These are phyloP conservation scores for Beauveria pseudobassiana DNA, from an alignment of 2,329 filamentous ascomycete genomes.

Conservation along the genomic window DNA sequence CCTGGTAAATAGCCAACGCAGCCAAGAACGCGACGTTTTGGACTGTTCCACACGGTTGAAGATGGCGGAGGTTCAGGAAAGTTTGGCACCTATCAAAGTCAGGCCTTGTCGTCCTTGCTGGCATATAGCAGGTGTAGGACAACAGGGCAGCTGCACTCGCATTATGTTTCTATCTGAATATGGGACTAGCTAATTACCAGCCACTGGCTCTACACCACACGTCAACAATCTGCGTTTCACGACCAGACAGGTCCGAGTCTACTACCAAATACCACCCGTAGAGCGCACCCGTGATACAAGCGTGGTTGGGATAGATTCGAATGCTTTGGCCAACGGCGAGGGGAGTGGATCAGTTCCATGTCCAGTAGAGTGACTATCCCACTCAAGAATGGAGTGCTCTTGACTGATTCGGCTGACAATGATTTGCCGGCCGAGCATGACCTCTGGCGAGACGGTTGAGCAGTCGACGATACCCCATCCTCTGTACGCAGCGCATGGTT, in stretches of 20 bases:
- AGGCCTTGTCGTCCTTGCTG: conserved; percentile 3
- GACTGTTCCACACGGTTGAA: conserved; percentile 13
- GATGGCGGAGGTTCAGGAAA: conserved; percentile 13
- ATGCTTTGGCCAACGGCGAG: conserved; percentile 36
- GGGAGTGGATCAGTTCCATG: conserved; percentile 17
- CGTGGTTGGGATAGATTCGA: conserved; percentile 55
- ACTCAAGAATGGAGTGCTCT: conserved; percentile 54
- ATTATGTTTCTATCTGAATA: not conserved
- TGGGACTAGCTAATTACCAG: conserved; percentile 22
- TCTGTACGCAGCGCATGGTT: conserved; percentile 51
- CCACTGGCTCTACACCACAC: conserved; percentile 54
- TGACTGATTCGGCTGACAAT: conserved; percentile 56
- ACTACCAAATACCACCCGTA: conserved; percentile 52
- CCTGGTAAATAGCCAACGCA: conserved; percentile 13
- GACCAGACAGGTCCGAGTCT: conserved; percentile 37
- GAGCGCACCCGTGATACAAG: conserved; percentile 53
- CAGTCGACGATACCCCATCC: conserved; percentile 54
- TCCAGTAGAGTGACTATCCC: conserved; percentile 28
- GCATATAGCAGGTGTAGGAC: conserved; percentile 10
- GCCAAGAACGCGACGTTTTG: conserved; percentile 9
- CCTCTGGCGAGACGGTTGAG: conserved; percentile 10
- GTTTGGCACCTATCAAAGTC: conserved; percentile 13
- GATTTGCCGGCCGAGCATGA: conserved; percentile 25
- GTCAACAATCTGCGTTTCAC: conserved; percentile 38
- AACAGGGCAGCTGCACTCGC: conserved; percentile 5